Conservation (phyloP, 768 basidiomycete species). For the Rhizopogon sp. region DNA sequence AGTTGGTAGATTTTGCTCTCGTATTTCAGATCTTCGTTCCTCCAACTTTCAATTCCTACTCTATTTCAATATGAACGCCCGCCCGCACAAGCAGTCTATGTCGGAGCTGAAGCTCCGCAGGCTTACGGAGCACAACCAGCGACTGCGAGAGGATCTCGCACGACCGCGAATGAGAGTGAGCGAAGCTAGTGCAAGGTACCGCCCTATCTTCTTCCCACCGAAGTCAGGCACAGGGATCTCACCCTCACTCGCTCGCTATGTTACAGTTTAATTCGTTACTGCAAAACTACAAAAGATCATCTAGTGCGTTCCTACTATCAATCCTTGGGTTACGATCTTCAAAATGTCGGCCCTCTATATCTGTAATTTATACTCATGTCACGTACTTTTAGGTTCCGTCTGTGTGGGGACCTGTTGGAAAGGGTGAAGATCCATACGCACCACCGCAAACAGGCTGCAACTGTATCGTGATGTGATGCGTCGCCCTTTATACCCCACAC, state of each 20-base stretch:
- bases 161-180: constrained; percentile 88
- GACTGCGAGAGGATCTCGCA: constrained; percentile 84
- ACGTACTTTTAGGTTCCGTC: constrained; percentile 64
- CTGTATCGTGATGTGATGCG: constrained; percentile 64
- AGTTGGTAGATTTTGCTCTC: neutral
- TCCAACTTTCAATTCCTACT: neutral
- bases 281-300: constrained; percentile 89
- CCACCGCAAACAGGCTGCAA: constrained; percentile 72
- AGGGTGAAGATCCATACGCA: constrained; percentile 90
- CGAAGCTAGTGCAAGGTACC: constrained; percentile 84
- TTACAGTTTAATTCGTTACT: constrained; percentile 83
- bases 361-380: neutral
- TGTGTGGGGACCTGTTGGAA: constrained; percentile 89
- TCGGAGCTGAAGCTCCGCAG: constrained; percentile 94
- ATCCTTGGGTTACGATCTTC: neutral
- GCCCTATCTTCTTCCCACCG: constrained; percentile 5
- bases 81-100: constrained; percentile 92
- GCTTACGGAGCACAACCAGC: constrained; percentile 89
- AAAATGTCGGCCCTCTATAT: neutral
- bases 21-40: neutral
- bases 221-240: neutral
- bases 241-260: neutral
- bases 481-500: constrained; percentile 26
- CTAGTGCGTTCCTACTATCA: constrained; percentile 48
- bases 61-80: constrained; percentile 52